Evolutionary conservation across 2,329 filamentous ascomycete species (phyloP).

Genomic region (Pestalotiopsis sp.): DNA sequence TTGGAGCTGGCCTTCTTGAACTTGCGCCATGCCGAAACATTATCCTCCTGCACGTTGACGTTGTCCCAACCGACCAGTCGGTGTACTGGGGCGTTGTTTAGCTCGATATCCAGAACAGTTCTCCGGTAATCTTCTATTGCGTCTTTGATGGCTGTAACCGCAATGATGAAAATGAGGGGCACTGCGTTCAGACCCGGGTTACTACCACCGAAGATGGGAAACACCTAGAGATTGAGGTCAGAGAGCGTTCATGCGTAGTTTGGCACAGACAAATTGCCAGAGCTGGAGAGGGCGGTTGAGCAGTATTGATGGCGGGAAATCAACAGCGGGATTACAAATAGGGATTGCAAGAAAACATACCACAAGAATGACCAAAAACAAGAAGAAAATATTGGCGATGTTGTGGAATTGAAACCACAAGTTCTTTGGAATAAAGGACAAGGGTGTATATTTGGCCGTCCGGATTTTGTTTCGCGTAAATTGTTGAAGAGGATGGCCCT

Average conservation of each 20-base stretch:
- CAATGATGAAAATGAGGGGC: slow-evolving; percentile 89
- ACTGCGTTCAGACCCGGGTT: slow-evolving; percentile 90
- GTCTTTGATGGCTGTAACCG: slow-evolving; percentile 89
- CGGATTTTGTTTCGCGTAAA: slow-evolving; percentile 95
- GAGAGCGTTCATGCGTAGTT: slow-evolving; percentile 11
- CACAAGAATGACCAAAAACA: slow-evolving; percentile 91
- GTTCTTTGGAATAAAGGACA: slow-evolving; percentile 96
- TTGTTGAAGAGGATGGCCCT: slow-evolving; percentile 69
- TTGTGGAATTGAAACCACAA: slow-evolving; percentile 98
- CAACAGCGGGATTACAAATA: slow-evolving; percentile 5
- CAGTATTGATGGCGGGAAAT: background rate
- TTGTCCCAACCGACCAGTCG: slow-evolving; percentile 87
- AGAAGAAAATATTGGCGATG: slow-evolving; percentile 96
- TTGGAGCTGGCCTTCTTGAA: slow-evolving; percentile 86
- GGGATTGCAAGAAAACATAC: slow-evolving; percentile 59
- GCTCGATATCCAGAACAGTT: slow-evolving; percentile 85
- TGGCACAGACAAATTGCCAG: background rate
- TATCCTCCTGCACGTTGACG: slow-evolving; percentile 88
- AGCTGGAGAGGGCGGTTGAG: background rate
- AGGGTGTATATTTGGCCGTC: slow-evolving; percentile 93
- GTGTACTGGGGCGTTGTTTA: slow-evolving; percentile 96
- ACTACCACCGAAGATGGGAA: slow-evolving; percentile 89
- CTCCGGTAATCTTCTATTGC: slow-evolving; percentile 93
- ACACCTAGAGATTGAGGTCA: slow-evolving; percentile 65
- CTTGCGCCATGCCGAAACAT: slow-evolving; percentile 81